Conservation (phyloP, 768 basidiomycete species). For the Baorangia bicolor region DNA sequence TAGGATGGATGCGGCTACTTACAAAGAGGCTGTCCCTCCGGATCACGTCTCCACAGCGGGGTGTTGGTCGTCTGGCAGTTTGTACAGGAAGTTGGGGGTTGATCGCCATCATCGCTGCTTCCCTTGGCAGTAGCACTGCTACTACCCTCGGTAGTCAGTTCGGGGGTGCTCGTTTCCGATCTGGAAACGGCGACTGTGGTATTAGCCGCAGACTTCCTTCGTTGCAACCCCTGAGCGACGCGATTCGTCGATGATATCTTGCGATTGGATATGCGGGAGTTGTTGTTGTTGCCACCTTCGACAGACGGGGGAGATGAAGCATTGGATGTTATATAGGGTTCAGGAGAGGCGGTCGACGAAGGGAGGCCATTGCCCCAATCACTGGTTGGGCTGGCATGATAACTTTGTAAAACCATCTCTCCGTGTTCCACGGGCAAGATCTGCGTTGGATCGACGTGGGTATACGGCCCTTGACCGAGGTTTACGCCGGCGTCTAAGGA, state of each 20-base stretch:
- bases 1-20: constrained; percentile 32
- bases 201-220: constrained; percentile 46
- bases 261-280: constrained; percentile 38
- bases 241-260: constrained; percentile 70
- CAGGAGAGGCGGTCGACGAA: constrained; percentile 73
- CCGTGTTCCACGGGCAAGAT: constrained; percentile 53
- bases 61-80: constrained; percentile 97
- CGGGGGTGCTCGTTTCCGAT: constrained; percentile 69
- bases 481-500: constrained; percentile 44
- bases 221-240: constrained; percentile 51
- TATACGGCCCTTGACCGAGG: constrained; percentile 53
- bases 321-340: constrained; percentile 65
- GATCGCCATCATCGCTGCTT: constrained; percentile 64
- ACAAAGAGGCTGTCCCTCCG: constrained; percentile 91
- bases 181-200: constrained; percentile 35
- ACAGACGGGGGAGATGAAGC: constrained; percentile 73
- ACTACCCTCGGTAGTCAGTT: constrained; percentile 40
- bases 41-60: constrained; percentile 89
- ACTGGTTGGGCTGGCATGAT: constrained; percentile 78
- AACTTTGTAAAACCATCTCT: constrained; percentile 45
- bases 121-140: constrained; percentile 36
- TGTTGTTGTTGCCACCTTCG: constrained; percentile 43
- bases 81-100: constrained; percentile 80
- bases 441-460: constrained; percentile 92
- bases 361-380: constrained; percentile 77